Evolutionary conservation across 2,329 filamentous ascomycete genomes (phyloP), one percentile per base, ranked within the genome.

Genomic region (Orbilia brochopaga): DNA sequence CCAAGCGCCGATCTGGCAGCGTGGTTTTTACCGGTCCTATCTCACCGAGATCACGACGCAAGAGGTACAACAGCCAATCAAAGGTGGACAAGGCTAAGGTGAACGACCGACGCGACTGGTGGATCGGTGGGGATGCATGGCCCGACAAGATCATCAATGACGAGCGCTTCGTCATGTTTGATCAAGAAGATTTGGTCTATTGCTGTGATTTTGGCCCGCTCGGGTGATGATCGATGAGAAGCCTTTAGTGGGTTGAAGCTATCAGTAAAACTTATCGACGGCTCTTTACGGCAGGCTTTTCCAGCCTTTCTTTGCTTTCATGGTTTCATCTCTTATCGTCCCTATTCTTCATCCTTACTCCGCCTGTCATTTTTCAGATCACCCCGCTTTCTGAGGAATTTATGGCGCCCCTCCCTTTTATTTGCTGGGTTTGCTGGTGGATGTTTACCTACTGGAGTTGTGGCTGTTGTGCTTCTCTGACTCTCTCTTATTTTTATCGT

Each of bases 191-290:
- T 56, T 57, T 61, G 30, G 62, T 73, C 48, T 73, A 65, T 17
- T 73, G 66, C 32, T 73, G 69, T 46, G 69, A 73, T 50, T 73
- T 73, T 40, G 69, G 69, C 11, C 69, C 69, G 30, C 56, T 66
- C 24, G 69, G 69, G 69, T 73, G 69, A 61, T 73, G 37, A 62
- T 7, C 40, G 21, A 27, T 5, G 5, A 23, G n/a, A n/a, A n/a
- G n/a, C n/a, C n/a, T n/a, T n/a, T n/a, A n/a, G n/a, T n/a, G n/a
- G n/a, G n/a, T 11, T 2, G 7, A 24, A 30, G 24, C n/a, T 54
- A 15, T 21, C 24, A 11, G 13, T 23, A 44, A n/a, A 44, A 17
- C 19, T 52, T 52, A 32, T 30, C 2, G n/a, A 4, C 27, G 27
- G 27, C 27, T 32, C 27, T 8, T 8, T 32, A 32, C 27, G 27